Conservation (phyloP, 768 basidiomycete genomes). For the Porphyrellus cyaneotinctus region DNA sequence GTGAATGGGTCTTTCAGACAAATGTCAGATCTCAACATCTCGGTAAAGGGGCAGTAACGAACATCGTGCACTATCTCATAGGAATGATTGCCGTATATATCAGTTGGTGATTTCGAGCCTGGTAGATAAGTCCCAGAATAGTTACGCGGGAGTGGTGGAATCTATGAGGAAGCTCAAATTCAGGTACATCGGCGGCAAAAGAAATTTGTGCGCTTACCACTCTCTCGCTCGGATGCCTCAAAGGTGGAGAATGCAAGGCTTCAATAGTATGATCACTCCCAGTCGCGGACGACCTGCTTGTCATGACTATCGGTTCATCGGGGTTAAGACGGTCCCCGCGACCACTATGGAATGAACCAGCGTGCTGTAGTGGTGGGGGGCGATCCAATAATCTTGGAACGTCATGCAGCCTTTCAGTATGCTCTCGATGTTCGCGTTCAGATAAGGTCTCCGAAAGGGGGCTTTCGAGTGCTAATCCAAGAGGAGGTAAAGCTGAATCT, state of each 20-base stretch:
- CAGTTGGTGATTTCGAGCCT: constrained; percentile 25
- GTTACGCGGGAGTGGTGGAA: constrained; percentile 28
- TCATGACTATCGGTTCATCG: constrained; percentile 23
- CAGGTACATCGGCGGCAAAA: not conserved
- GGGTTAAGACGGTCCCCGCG: constrained; percentile 14
- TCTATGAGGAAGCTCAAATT: constrained; percentile 13
- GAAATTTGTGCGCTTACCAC: constrained; percentile 18
- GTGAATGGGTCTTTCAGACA: constrained; percentile 22
- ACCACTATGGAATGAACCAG: constrained; percentile 21
- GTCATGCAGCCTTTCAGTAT: constrained; percentile 15
- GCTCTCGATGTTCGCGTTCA: constrained; percentile 23
- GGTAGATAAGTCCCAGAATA: constrained; percentile 16
- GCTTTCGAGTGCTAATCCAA: constrained; percentile 19
- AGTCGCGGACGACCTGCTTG: constrained; percentile 17
- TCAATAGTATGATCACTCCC: constrained; percentile 33
- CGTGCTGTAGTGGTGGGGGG: constrained; percentile 14
- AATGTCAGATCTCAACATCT: constrained; percentile 5
- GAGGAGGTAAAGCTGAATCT: constrained; percentile 18
- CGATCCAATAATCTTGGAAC: constrained; percentile 24
- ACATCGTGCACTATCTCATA: constrained; percentile 21
- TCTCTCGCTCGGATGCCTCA: constrained; percentile 23
- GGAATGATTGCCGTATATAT: constrained; percentile 25
- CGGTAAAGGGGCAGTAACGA: not conserved
- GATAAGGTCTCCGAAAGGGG: constrained; percentile 19
- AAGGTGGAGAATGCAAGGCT: constrained; percentile 19